Evolutionary conservation across 768 basidiomycete genomes (phyloP).

Genomic region (Lentinula raphanica): DNA sequence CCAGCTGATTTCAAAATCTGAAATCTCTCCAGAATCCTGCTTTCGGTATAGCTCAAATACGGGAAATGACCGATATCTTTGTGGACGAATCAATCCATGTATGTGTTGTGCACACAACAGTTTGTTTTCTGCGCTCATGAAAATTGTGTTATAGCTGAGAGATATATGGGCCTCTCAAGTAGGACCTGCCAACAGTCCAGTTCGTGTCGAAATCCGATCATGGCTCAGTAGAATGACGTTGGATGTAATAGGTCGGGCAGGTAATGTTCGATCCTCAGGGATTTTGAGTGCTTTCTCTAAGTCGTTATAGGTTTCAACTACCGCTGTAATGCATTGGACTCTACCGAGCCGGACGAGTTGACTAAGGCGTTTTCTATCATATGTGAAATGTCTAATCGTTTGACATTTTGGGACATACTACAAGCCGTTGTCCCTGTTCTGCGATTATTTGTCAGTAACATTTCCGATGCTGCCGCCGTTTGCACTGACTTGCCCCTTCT

Average conservation of each 20-base stretch:
- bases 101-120: background rate
- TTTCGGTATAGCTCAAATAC: conserved; percentile 37
- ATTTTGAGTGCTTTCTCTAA: too few species aligned
- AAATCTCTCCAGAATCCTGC: conserved; percentile 34
- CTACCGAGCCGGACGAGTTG: conserved; percentile 21
- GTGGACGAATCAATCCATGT: conserved; percentile 31
- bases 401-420: conserved; percentile 15
- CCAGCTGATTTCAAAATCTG: background rate
- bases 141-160: conserved; percentile 31
- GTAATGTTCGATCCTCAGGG: too few species aligned
- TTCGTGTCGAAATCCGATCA: conserved; percentile 23
- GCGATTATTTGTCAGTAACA: background rate
- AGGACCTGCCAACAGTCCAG: conserved; percentile 9
- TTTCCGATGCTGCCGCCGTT: background rate
- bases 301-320: conserved; percentile 37
- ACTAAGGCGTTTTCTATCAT: conserved; percentile 28
- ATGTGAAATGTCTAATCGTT: conserved; percentile 11
- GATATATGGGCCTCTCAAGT: conserved; percentile 26
- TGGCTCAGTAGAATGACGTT: conserved; percentile 33
- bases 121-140: too few species aligned
- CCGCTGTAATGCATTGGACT: conserved; percentile 24
- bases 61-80: conserved; percentile 31
- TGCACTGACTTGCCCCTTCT: background rate
- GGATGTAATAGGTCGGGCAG: conserved; percentile 38
- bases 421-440: conserved; percentile 6